Evolutionary conservation across 495 filamentous ascomycete species (phyloP).

Genomic region (Parathielavia hyrcaniae): DNA sequence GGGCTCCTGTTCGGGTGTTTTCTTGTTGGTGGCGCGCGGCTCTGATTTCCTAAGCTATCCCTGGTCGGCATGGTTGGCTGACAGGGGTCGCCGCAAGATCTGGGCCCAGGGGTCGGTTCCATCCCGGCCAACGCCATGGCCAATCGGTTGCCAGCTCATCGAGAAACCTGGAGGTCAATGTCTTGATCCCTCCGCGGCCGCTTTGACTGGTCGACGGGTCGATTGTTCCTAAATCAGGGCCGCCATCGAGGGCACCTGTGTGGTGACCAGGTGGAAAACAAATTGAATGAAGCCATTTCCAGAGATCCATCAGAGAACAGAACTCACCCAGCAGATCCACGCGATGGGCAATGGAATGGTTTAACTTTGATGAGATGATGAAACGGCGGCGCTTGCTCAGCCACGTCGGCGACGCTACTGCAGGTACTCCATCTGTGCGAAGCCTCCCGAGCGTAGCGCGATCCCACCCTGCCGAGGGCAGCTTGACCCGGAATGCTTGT

Average conservation of each 20-base stretch:
- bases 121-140: constrained; percentile 6
- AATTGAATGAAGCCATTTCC: not conserved
- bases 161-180: constrained; percentile 7
- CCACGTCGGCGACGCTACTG: constrained; percentile 23
- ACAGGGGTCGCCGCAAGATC: constrained; percentile 14
- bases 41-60: constrained; percentile 1
- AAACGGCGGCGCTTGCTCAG: constrained; percentile 21
- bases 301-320: too few species aligned
- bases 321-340: not conserved
- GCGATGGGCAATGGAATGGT: not conserved
- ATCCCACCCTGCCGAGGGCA: not conserved
- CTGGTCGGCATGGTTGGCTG: constrained; percentile 11
- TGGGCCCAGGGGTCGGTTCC: constrained; percentile 16
- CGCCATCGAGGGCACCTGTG: not conserved
- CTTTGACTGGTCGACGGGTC: not conserved
- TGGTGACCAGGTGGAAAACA: not conserved
- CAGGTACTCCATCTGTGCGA: constrained; percentile 15
- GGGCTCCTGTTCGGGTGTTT: not conserved
- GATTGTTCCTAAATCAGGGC: not conserved
- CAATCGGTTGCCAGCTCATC: constrained; percentile 26
- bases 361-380: not conserved
- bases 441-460: not conserved
- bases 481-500: constrained; percentile 7
- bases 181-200: not conserved
- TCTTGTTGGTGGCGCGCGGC: constrained; percentile 17